These are phyloP conservation scores for Chalciporus sphaerocephalus DNA, from an alignment of 768 basidiomycete species.

Conservation along the genomic window DNA sequence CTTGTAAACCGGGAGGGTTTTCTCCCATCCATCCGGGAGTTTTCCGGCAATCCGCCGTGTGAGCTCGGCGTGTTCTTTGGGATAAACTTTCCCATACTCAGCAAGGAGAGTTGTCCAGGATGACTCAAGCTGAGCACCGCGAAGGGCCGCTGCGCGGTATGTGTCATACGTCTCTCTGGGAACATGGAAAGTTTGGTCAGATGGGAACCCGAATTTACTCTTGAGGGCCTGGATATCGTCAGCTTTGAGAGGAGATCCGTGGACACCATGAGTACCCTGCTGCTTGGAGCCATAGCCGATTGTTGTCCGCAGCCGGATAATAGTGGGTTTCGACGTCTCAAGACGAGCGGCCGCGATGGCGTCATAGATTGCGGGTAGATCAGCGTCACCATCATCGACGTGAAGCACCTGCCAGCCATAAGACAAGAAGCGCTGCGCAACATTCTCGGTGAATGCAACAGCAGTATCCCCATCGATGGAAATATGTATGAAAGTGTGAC, in stretches of 20 bases:
- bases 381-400: slow-evolving; percentile 80
- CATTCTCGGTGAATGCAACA: slow-evolving; percentile 91
- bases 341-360: slow-evolving; percentile 75
- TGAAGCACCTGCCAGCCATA: slow-evolving; percentile 94
- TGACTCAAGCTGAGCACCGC: slow-evolving; percentile 69
- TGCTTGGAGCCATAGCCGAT: slow-evolving; percentile 93
- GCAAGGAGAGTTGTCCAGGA: slow-evolving; percentile 70
- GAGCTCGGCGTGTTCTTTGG: slow-evolving; percentile 81
- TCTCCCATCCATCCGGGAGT: slow-evolving; percentile 85
- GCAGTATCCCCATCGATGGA: slow-evolving; percentile 94
- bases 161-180: slow-evolving; percentile 66
- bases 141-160: slow-evolving; percentile 63
- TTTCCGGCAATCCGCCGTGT: slow-evolving; percentile 77
- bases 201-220: slow-evolving; percentile 76
- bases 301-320: slow-evolving; percentile 82
- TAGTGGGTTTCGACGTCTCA: slow-evolving; percentile 78
- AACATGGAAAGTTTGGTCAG: slow-evolving; percentile 73
- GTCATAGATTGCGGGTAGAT: slow-evolving; percentile 70
- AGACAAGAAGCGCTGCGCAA: slow-evolving; percentile 78
- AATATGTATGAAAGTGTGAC: slow-evolving; percentile 55
- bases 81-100: slow-evolving; percentile 73
- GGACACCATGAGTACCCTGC: slow-evolving; percentile 91
- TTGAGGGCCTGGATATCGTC: slow-evolving; percentile 86
- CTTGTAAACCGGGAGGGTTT: slow-evolving; percentile 80
- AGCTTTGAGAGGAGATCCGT: slow-evolving; percentile 88